Evolutionary conservation across 345 rosid genomes (phyloP), one percentile per base, ranked within the genome.

Genomic region (Pugionium dolabratum): DNA sequence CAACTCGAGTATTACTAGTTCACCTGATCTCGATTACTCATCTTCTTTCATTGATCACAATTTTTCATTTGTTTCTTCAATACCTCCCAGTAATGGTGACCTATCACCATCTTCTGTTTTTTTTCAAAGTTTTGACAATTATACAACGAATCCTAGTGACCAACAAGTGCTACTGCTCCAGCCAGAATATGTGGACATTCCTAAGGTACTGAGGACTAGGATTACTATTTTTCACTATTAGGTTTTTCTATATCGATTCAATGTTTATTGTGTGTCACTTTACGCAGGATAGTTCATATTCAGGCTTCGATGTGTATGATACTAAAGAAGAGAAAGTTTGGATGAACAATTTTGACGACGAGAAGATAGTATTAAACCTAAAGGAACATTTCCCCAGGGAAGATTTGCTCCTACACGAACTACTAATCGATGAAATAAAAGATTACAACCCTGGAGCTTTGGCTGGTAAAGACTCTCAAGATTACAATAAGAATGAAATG

Each of bases 201-300:
- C 35, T 18, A 62, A 62, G 69, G 75, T 70, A 50, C 6, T 18
- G 3, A 29, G 8, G 7, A 52, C n/a, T 6, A 2, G 9, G 35
- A 26, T 42, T 4, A 36, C 6, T 34, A 18, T 28, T 11, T 59
- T 6, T 37, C 11, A 7, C 29, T 7, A 1, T 28, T 29, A 1
- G 29, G 37, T 29, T 54, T 32, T 31, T 27, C 31, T 52, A 37
- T 63, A 3, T 48, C 2, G 33, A 28, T 36, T 50, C 18, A 2
- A 44, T 58, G 44, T 49, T 10, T 25, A 41, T 27, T 52, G n/a
- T 43, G 52, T 28, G 26, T 51, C 40, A 60, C 31, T 34, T 34
- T 60, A 34, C 31, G 60, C 35, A 70, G 74, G 74, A 61, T 35
- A 45, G 74, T 61, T 46, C 62, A 52, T 61, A 25, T 37, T 54